phyloP scores from a whole-genome alignment of 306 rosid species.

The Pyrus bretschneideri region DNA sequence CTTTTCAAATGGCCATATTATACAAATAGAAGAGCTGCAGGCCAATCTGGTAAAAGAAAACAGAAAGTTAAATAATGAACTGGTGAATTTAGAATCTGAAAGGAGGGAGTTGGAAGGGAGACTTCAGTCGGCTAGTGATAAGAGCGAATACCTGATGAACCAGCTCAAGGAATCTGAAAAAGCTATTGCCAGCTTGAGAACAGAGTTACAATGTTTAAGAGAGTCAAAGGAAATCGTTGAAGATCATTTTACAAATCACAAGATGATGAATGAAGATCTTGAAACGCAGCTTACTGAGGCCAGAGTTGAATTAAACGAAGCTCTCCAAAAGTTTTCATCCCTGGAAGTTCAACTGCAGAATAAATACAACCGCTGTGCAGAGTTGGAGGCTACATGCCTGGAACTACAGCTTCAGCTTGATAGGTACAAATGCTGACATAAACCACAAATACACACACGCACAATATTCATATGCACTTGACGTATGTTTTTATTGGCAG shows the following conservation, averaged over 20 bases:
- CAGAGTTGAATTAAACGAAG: slow-evolving; percentile 48
- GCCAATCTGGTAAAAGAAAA: slow-evolving; percentile 29
- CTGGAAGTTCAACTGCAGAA: slow-evolving; percentile 63
- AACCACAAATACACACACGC: background rate
- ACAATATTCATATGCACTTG: slow-evolving; percentile 1
- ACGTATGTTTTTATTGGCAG: slow-evolving; percentile 30
- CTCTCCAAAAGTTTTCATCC: slow-evolving; percentile 41
- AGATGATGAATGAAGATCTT: slow-evolving; percentile 35
- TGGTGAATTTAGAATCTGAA: slow-evolving; percentile 25
- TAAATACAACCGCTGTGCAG: slow-evolving; percentile 54
- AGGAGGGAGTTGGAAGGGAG: slow-evolving; percentile 39
- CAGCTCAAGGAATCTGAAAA: slow-evolving; percentile 58
- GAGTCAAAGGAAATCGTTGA: slow-evolving; percentile 37
- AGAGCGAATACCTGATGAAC: slow-evolving; percentile 32
- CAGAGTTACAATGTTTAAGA: slow-evolving; percentile 38
- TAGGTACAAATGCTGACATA: slow-evolving; percentile 40
- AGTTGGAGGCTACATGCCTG: slow-evolving; percentile 62
- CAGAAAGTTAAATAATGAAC: slow-evolving; percentile 26
- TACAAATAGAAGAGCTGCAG: slow-evolving; percentile 28
- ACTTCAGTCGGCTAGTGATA: slow-evolving; percentile 40
- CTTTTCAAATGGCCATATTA: slow-evolving; percentile 30
- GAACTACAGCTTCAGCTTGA: slow-evolving; percentile 76
- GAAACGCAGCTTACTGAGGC: slow-evolving; percentile 39
- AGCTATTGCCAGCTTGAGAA: slow-evolving; percentile 39
- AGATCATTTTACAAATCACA: slow-evolving; percentile 36